Percentiles rank a stretch among this genome's conserved stretches.
Conservation (phyloP, 306 rosid species). For the Coriaria nepalensis region DNA sequence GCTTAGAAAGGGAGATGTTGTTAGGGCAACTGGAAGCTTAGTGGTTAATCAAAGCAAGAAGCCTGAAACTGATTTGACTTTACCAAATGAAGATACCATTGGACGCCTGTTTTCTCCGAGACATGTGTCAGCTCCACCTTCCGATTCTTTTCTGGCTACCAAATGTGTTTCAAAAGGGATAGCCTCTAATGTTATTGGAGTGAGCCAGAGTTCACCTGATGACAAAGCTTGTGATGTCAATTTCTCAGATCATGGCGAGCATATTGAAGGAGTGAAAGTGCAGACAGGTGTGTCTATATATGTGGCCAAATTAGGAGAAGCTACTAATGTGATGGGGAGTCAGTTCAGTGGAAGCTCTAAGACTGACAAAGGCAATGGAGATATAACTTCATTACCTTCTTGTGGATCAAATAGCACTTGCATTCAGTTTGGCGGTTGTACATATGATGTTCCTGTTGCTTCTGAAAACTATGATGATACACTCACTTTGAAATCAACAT, state of each 20-base stretch:
- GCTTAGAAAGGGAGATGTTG: conserved; percentile 70
- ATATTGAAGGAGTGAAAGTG: conserved; percentile 12
- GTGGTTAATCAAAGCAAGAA: conserved; percentile 17
- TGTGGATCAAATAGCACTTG: conserved; percentile 21
- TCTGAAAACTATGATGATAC: conserved; percentile 25
- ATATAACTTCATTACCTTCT: conserved; percentile 23
- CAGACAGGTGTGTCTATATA: conserved; percentile 8
- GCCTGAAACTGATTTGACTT: conserved; percentile 19
- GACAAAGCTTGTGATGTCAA: conserved; percentile 21
- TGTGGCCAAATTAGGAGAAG: conserved; percentile 11
- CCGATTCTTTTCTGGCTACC: conserved; percentile 19
- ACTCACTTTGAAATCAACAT: conserved; percentile 18
- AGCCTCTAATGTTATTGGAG: conserved; percentile 13
- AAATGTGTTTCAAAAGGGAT: conserved; percentile 14
- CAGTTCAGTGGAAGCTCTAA: conserved; percentile 17
- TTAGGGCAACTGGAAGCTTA: conserved; percentile 40
- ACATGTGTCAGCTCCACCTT: conserved; percentile 17
- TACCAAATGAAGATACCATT: conserved; percentile 10
- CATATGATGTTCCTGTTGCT: conserved; percentile 18
- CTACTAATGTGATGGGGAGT: conserved; percentile 14
- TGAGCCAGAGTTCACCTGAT: conserved; percentile 17
- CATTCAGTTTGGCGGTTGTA: conserved; percentile 21
- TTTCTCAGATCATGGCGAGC: conserved; percentile 14
- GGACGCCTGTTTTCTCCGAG: conserved; percentile 15
- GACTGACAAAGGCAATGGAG: conserved; percentile 17